Evolutionary conservation across 176 grass and related monocot species (phyloP).

Genomic region (Hordeum marinum): DNA sequence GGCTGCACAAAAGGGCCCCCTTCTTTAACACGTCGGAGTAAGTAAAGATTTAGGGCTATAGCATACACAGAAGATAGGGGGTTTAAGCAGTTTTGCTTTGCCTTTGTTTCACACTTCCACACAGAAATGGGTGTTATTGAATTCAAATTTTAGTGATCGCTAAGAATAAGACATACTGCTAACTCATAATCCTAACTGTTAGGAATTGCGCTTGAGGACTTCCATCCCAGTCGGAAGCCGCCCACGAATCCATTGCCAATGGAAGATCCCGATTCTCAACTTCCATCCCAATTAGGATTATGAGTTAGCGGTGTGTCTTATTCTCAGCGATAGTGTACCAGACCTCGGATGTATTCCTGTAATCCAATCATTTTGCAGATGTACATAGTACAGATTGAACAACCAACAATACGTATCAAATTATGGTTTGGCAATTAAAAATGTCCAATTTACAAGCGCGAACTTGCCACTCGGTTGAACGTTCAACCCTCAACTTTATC

Average conservation of each 20-base stretch:
- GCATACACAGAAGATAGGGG: conserved; percentile 15
- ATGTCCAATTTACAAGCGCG: too few relatives aligned
- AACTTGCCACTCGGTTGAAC: too few relatives aligned
- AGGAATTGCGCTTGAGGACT: too few relatives aligned
- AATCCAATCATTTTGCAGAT: background rate
- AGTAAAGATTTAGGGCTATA: conserved; percentile 15
- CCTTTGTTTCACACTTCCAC: background rate
- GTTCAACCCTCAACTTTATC: too few relatives aligned
- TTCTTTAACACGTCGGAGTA: conserved; percentile 21
- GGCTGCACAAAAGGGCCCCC: conserved; percentile 21
- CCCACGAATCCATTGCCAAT: too few relatives aligned
- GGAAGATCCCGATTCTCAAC: too few relatives aligned
- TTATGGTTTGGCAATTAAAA: background rate
- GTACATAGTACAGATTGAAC: background rate
- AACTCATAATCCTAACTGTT: too few relatives aligned
- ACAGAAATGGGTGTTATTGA: background rate
- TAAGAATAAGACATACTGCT: too few relatives aligned
- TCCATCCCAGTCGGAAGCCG: too few relatives aligned
- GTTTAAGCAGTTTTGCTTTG: conserved; percentile 14
- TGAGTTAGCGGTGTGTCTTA: background rate
- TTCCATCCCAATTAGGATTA: background rate
- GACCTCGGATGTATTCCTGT: too few relatives aligned
- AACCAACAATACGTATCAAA: background rate
- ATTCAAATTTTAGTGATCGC: too few relatives aligned
- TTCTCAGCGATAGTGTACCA: background rate